These are phyloP conservation scores for Didymella pomorum DNA, from an alignment of 2,329 filamentous ascomycete species.

Conservation along the genomic window DNA sequence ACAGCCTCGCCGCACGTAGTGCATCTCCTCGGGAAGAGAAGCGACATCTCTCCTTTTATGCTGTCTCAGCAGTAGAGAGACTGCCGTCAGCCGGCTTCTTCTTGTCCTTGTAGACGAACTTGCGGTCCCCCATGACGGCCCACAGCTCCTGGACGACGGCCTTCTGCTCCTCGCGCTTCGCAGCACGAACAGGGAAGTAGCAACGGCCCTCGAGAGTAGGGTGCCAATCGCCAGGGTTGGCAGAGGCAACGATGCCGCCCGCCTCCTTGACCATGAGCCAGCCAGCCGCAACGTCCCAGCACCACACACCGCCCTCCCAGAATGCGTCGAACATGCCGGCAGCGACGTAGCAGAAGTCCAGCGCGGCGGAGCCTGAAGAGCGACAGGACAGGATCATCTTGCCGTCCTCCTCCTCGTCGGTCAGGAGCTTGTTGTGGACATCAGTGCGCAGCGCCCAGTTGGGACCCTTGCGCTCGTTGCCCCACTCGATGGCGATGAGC, in stretches of 20 bases:
- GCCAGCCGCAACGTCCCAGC: slow-evolving; percentile 50
- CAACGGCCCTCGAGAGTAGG: slow-evolving; percentile 45
- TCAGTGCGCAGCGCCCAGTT: slow-evolving; percentile 49
- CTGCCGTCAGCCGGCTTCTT: slow-evolving; percentile 11
- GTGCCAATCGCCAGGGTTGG: slow-evolving; percentile 49
- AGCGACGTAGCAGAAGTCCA: slow-evolving; percentile 52
- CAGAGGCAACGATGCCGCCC: slow-evolving; percentile 47
- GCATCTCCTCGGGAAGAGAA: not conserved
- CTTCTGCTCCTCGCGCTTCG: slow-evolving; percentile 42
- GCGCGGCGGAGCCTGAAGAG: slow-evolving; percentile 47
- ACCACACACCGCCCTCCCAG: slow-evolving; percentile 50
- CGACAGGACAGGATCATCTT: slow-evolving; percentile 48
- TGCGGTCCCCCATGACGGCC: slow-evolving; percentile 46
- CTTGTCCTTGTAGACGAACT: slow-evolving; percentile 37
- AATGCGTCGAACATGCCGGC: slow-evolving; percentile 46
- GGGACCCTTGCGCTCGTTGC: slow-evolving; percentile 46
- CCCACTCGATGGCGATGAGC: slow-evolving; percentile 50
- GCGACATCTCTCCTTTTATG: not conserved
- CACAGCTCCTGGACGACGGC: slow-evolving; percentile 47
- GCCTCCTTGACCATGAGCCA: slow-evolving; percentile 52
- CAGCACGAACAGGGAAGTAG: slow-evolving; percentile 47
- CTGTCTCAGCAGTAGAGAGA: slow-evolving; percentile 7
- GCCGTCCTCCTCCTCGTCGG: slow-evolving; percentile 37
- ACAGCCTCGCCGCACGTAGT: not conserved
- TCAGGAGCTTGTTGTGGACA: slow-evolving; percentile 42